Percentiles rank a stretch among this genome's conserved stretches.
These are phyloP conservation scores for Xerocomellus intermedius DNA, from an alignment of 768 basidiomycete genomes.

Conservation along the genomic window DNA sequence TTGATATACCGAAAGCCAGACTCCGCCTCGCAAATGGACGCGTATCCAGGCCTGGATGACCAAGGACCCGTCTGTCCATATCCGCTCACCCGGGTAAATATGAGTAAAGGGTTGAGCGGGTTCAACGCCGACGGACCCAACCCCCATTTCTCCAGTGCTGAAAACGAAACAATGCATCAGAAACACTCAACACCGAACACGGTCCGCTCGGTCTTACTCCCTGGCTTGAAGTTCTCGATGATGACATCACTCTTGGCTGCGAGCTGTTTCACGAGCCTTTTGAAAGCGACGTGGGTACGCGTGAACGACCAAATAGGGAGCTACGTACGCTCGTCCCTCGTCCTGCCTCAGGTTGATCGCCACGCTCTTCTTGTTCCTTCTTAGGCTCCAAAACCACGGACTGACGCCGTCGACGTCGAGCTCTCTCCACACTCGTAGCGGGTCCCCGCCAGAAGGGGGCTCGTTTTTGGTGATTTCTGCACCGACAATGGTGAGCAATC, in stretches of 20 bases:
- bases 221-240: conserved; percentile 73
- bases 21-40: conserved; percentile 74
- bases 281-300: background rate
- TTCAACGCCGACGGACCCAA: conserved; percentile 57
- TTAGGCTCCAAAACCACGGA: conserved; percentile 74
- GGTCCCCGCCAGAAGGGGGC: conserved; percentile 60
- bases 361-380: conserved; percentile 71
- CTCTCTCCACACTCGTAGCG: conserved; percentile 69
- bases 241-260: conserved; percentile 65
- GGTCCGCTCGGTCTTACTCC: conserved; percentile 44
- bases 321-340: conserved; percentile 51
- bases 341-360: conserved; percentile 61
- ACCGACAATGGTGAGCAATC: conserved; percentile 30
- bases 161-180: background rate
- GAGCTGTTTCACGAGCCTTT: conserved; percentile 58
- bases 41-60: conserved; percentile 67
- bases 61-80: conserved; percentile 77
- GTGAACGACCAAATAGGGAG: background rate
- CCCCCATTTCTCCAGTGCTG: conserved; percentile 70
- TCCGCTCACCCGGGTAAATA: conserved; percentile 85
- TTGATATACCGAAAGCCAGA: conserved; percentile 75
- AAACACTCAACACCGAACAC: background rate
- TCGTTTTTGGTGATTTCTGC: conserved; percentile 76
- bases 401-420: conserved; percentile 68
- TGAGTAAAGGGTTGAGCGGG: conserved; percentile 80